A percentile compares a stretch with the other conserved stretches of the same genome.
Conservation (phyloP, 2,329 filamentous ascomycete species). For the Cercospora sojina region DNA sequence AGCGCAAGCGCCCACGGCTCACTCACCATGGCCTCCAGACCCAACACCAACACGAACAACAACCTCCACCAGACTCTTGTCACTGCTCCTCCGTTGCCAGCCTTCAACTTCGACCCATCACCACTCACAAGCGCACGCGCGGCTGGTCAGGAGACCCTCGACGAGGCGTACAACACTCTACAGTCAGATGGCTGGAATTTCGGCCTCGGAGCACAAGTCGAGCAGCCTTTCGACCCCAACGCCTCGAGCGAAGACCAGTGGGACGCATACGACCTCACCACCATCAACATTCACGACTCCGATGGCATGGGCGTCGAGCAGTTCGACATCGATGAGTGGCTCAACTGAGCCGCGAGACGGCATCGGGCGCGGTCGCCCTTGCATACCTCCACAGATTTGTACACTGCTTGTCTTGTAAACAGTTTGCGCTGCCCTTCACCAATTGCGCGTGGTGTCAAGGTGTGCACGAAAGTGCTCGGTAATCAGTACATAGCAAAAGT, state of each 20-base stretch:
- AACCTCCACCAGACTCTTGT: conserved; percentile 7
- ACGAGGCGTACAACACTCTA: background rate
- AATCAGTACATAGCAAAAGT: background rate
- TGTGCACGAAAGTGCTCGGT: background rate
- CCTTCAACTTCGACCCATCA: background rate
- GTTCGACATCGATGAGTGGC: background rate
- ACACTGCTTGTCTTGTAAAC: background rate
- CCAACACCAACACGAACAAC: conserved; percentile 23
- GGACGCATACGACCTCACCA: background rate
- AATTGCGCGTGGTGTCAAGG: background rate
- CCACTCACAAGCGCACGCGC: background rate
- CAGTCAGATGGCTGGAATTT: background rate
- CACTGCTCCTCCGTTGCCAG: background rate
- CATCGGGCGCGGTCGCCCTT: background rate
- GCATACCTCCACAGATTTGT: background rate
- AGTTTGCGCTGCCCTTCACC: background rate
- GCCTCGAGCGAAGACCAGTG: background rate
- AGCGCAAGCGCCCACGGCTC: conserved; percentile 19
- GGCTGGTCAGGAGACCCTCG: background rate
- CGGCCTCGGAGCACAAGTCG: background rate
- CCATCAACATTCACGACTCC: too few species aligned
- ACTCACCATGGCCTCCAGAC: conserved; percentile 27
- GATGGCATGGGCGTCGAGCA: background rate
- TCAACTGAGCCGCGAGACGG: background rate
- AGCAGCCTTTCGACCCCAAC: background rate